Percentiles rank a stretch among this genome's conserved stretches.
These are phyloP conservation scores for Tympanopsis confertula DNA, from an alignment of 2,329 filamentous ascomycete species.

Conservation along the genomic window DNA sequence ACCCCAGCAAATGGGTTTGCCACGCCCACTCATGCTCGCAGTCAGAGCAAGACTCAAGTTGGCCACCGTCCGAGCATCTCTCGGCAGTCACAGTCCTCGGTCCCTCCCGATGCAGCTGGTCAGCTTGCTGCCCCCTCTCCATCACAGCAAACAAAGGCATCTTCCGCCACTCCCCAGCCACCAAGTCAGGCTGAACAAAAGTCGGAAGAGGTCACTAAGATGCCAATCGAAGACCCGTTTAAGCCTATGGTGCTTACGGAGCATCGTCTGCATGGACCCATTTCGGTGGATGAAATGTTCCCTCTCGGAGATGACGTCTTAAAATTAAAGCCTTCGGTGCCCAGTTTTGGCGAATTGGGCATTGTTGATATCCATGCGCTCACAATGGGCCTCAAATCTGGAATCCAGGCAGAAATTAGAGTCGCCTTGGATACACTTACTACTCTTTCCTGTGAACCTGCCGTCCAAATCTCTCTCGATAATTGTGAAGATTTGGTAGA, in stretches of 20 bases:
- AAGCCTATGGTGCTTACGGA: not conserved
- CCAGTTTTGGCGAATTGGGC: conserved; percentile 52
- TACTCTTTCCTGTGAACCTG: conserved; percentile 38
- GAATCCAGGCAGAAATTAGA: conserved; percentile 55
- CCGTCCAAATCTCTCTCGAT: conserved; percentile 38
- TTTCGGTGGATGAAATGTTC: conserved; percentile 39
- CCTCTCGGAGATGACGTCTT: conserved; percentile 40
- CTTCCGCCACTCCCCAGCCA: not conserved
- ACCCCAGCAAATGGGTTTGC: not conserved
- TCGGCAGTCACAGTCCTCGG: not conserved
- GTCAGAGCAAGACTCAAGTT: not conserved
- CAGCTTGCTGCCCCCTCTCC: not conserved
- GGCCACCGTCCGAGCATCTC: not conserved
- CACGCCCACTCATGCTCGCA: not conserved
- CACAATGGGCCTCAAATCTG: conserved; percentile 59
- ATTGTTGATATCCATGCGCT: conserved; percentile 61
- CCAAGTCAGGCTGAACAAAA: too few species aligned
- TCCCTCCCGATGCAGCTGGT: not conserved
- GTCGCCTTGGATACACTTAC: conserved; percentile 56
- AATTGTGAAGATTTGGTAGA: conserved; percentile 60
- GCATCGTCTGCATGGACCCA: conserved; percentile 32
- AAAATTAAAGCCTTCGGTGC: conserved; percentile 46
- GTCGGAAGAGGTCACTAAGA: conserved; percentile 11
- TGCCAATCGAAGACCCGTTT: not conserved
- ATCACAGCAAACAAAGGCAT: not conserved